phyloP scores from a whole-genome alignment of 371 early-diverging fungal genomes.

The Funneliformis caledonium region DNA sequence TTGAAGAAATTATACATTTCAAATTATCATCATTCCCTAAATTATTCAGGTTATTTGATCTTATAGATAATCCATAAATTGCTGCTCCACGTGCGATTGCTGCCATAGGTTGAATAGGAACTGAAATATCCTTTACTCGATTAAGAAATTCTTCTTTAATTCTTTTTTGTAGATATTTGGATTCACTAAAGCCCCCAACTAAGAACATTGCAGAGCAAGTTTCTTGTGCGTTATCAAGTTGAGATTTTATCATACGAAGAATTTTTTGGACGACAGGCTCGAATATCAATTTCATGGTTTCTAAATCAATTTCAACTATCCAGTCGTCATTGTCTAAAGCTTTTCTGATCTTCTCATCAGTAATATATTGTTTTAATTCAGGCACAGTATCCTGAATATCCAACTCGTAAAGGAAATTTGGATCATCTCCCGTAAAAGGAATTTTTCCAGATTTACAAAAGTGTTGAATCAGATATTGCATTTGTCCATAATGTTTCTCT shows the following conservation, averaged over 20 bases:
- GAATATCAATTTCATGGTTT: slow-evolving; percentile 33
- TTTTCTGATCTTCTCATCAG: neutral
- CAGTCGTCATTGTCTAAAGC: slow-evolving; percentile 4
- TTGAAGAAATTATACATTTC: neutral
- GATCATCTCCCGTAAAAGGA: slow-evolving; percentile 5
- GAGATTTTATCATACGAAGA: slow-evolving; percentile 22
- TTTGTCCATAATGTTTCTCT: slow-evolving; percentile 6
- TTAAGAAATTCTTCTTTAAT: slow-evolving; percentile 48
- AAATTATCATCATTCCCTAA: neutral
- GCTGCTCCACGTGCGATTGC: slow-evolving; percentile 40
- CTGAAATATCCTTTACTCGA: slow-evolving; percentile 39
- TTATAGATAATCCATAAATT: slow-evolving; percentile 46
- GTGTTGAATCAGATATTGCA: slow-evolving; percentile 22
- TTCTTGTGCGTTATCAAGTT: slow-evolving; percentile 25
- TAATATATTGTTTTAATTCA: neutral
- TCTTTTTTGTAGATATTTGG: slow-evolving; percentile 52
- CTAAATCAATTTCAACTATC: slow-evolving; percentile 20
- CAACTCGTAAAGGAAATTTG: neutral
- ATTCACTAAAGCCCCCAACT: slow-evolving; percentile 59
- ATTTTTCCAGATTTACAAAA: neutral
- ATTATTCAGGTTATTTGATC: slow-evolving; percentile 36
- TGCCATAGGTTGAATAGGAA: neutral
- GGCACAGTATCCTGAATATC: slow-evolving; percentile 20
- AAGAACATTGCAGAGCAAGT: slow-evolving; percentile 52
- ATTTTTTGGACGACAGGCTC: slow-evolving; percentile 39